Conservation (phyloP, 2,329 filamentous ascomycete species). For the Pezicula carpinea region DNA sequence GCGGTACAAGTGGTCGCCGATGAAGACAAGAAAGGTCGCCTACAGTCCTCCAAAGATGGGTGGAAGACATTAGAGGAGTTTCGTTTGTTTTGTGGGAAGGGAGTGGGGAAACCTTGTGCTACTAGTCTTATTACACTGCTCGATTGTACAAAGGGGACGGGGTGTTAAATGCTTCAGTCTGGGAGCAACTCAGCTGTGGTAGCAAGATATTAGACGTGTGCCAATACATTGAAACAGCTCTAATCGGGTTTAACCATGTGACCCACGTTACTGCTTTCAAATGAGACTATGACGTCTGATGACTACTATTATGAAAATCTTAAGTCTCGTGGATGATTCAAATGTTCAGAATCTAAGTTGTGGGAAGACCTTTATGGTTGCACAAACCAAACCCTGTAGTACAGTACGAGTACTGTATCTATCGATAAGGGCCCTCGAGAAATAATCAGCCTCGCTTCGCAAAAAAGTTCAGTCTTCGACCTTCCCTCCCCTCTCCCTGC, state of each 20-base stretch:
- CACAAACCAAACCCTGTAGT: too few relatives aligned
- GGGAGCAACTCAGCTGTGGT: slow-evolving; percentile 12
- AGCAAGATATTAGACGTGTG: slow-evolving; percentile 26
- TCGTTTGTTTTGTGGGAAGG: slow-evolving; percentile 20
- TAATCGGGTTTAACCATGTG: not conserved
- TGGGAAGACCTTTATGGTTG: too few relatives aligned
- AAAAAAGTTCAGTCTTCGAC: not conserved
- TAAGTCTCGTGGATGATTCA: too few relatives aligned
- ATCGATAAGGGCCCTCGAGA: not conserved
- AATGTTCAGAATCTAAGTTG: too few relatives aligned
- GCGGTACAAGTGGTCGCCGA: slow-evolving; percentile 97
- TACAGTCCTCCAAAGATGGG: slow-evolving; percentile 67
- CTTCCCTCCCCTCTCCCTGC: too few relatives aligned
- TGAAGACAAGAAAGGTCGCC: slow-evolving; percentile 92
- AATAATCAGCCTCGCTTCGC: not conserved
- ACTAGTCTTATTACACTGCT: slow-evolving; percentile 24
- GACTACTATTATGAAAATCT: too few relatives aligned
- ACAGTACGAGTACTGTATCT: too few relatives aligned
- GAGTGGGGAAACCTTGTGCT: slow-evolving; percentile 24
- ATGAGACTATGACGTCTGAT: too few relatives aligned
- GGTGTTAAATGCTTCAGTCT: slow-evolving; percentile 18
- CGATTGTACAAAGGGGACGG: slow-evolving; percentile 24
- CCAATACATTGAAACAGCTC: slow-evolving; percentile 18
- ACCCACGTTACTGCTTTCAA: too few relatives aligned
- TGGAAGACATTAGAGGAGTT: slow-evolving; percentile 21